Evolutionary conservation across 2,329 filamentous ascomycete species (phyloP), one percentile per base, ranked within the genome.

Genomic region (Aspergillus fructus): DNA sequence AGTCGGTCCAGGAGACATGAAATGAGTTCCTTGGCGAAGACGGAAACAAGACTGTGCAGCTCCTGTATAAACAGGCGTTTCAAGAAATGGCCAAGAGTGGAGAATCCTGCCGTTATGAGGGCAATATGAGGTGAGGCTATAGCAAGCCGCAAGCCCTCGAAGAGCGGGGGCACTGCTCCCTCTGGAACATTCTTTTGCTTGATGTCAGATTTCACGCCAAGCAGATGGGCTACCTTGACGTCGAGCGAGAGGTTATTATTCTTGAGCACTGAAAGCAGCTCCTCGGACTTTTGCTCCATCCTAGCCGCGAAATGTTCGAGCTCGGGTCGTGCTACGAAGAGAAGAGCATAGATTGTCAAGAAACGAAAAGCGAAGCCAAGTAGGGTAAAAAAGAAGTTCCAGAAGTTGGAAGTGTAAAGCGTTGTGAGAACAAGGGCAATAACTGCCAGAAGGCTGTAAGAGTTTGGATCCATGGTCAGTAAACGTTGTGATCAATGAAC

Each of bases 141-240:
- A 59, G 91, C 89, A 53, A 86, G 78, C 62, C 89, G 88, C 68
- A 96, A 81, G 62, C 88, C 90, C 60, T 97, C 91, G 76, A 96
- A 96, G 62, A 96, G 85, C 57, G 85, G 81, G 24, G 85, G 77
- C 66, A 96, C 84, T 67, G 83, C 83, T 41, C 65, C 63, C 34
- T 96, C 91, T 59, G 91, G 91, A 46, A 96, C 90, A 78, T 92
- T 92, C 72, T 90, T 89, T 75, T 96, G 92, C 75, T 96, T 96
- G 81, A 96, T 96, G 72, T 87, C 85, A 43, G 90, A 92, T 77
- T 96, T 96, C 75, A 93, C 80, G 67, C 80, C 82, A 59, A 86
- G 90, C 66, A 96, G 85, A 53, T 85, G 83, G 62, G 85, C 80
- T 62, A 91, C 82, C 71, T 92, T 92, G 51, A 81, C 76, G 67